These are phyloP conservation scores for Vickermania spadyakhi DNA, from an alignment of 208 protist genomes.

Conservation along the genomic window DNA sequence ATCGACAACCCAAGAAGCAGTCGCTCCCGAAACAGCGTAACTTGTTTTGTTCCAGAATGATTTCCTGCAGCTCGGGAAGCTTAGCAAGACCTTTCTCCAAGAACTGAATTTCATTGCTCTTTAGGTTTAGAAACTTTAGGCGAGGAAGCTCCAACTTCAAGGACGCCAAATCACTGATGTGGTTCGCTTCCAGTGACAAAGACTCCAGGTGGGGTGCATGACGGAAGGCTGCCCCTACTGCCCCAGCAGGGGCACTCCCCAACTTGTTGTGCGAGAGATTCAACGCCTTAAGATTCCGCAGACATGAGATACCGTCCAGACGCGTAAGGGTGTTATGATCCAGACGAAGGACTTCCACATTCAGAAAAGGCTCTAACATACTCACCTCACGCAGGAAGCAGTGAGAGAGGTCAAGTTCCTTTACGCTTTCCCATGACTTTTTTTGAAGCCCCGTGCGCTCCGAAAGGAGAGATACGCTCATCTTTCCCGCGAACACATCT, in stretches of 20 bases:
- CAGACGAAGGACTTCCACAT: slow-evolving; percentile 54
- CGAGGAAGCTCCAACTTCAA: slow-evolving; percentile 41
- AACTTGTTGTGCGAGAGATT: slow-evolving; percentile 82
- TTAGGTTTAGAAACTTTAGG: slow-evolving; percentile 82
- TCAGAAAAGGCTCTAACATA: slow-evolving; percentile 49
- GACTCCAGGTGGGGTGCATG: slow-evolving; percentile 50
- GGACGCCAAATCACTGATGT: slow-evolving; percentile 46
- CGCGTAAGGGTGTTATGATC: slow-evolving; percentile 68
- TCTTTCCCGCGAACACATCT: slow-evolving; percentile 65
- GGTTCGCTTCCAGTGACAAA: slow-evolving; percentile 82
- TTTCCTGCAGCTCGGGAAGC: slow-evolving; percentile 74
- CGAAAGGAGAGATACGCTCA: slow-evolving; percentile 63
- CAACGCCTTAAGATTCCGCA: slow-evolving; percentile 50
- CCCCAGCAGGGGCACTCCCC: slow-evolving; percentile 13
- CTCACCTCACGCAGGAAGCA: slow-evolving; percentile 69
- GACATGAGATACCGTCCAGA: slow-evolving; percentile 40
- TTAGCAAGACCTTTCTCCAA: slow-evolving; percentile 68
- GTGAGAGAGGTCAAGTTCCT: slow-evolving; percentile 63
- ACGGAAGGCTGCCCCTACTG: slow-evolving; percentile 39
- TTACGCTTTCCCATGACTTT: slow-evolving; percentile 31
- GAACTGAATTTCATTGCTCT: slow-evolving; percentile 76
- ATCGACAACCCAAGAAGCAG: slow-evolving; percentile 38
- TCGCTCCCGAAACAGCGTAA: slow-evolving; percentile 46
- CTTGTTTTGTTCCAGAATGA: slow-evolving; percentile 89
- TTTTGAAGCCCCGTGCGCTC: slow-evolving; percentile 29